Conservation (phyloP, 345 rosid species). For the Streptanthus diversifolius region DNA sequence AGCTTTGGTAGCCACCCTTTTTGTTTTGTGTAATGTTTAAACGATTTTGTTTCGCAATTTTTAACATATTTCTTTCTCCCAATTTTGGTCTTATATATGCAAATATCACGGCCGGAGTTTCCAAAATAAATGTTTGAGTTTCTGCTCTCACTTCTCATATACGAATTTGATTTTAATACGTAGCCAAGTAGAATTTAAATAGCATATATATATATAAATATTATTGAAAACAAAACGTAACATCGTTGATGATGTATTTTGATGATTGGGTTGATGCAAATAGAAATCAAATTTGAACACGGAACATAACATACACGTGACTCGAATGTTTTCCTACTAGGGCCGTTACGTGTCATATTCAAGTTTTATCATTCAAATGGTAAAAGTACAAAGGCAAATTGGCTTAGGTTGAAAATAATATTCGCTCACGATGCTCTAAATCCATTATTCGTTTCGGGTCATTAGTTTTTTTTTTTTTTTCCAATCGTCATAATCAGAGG, state of each 20-base stretch:
- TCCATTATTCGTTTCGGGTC: too few relatives aligned
- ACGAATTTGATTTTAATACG: background rate
- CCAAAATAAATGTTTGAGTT: background rate
- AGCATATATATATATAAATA: too few relatives aligned
- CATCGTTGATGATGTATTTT: too few relatives aligned
- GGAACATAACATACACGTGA: background rate
- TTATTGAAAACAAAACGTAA: too few relatives aligned
- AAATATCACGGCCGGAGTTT: background rate
- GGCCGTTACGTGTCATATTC: background rate
- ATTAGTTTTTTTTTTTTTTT: too few relatives aligned
- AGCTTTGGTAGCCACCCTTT: background rate
- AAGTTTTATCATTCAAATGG: background rate
- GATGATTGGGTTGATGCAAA: background rate
- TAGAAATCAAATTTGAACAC: constrained; percentile 7
- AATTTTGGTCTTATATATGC: background rate
- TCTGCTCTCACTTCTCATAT: background rate
- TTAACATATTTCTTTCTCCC: background rate
- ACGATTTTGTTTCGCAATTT: background rate
- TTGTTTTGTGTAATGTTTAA: background rate
- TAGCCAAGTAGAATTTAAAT: background rate
- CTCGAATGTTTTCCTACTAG: background rate
- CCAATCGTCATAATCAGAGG: too few relatives aligned
- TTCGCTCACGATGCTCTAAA: too few relatives aligned
- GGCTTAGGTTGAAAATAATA: background rate
- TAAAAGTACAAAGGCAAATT: background rate